phyloP scores from a whole-genome alignment of 164 flowering plant species.

The Chimonanthus praecox region DNA sequence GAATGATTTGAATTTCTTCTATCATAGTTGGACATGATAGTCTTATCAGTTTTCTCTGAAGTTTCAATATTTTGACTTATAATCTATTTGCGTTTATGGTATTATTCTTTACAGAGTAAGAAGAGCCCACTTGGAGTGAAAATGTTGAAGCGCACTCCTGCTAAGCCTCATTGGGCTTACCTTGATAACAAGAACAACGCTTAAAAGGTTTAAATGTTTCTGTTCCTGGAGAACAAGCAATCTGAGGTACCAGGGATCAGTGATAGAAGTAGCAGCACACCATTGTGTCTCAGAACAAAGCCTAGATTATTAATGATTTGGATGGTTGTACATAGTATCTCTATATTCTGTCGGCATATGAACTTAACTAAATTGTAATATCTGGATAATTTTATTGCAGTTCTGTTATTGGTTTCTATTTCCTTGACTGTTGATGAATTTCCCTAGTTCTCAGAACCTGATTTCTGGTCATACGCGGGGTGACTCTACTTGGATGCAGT shows the following conservation, averaged over 20 bases:
- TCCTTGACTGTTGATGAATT: neutral
- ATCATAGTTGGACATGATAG: no score
- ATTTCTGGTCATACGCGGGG: no score
- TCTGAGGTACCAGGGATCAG: neutral
- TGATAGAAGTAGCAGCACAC: neutral
- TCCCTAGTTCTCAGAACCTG: neutral
- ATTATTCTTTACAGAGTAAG: slow-evolving; percentile 57
- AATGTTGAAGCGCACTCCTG: slow-evolving; percentile 67
- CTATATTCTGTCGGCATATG: neutral
- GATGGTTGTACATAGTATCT: neutral
- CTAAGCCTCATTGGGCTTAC: slow-evolving; percentile 47
- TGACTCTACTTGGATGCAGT: no score
- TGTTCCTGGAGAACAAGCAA: neutral
- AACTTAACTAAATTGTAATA: neutral
- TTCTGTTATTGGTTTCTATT: neutral
- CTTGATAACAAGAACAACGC: slow-evolving; percentile 24
- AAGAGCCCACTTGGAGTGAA: slow-evolving; percentile 67
- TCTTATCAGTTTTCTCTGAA: neutral
- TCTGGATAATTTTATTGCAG: neutral
- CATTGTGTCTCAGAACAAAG: neutral
- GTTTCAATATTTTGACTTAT: no score
- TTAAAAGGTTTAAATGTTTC: slow-evolving; percentile 9
- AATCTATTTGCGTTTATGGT: neutral
- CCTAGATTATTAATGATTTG: neutral
- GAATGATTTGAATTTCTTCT: neutral